A percentile compares a stretch with the other conserved stretches of the same genome.
Evolutionary conservation across 2,329 filamentous ascomycete species (phyloP).

Genomic region (Fusarium tanahbumbuense): DNA sequence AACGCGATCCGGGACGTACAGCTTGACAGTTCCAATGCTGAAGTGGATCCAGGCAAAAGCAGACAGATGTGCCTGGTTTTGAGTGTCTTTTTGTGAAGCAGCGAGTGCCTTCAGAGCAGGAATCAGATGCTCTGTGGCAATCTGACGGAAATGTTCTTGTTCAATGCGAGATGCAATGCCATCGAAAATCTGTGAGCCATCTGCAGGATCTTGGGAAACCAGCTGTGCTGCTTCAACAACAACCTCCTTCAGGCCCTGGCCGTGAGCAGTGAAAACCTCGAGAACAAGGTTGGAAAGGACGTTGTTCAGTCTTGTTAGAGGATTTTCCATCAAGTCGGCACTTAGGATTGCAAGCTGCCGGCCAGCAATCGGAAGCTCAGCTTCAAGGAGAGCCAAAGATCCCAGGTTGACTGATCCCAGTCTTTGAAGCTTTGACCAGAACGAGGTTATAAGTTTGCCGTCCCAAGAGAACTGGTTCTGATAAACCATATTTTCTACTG

Average conservation of each 20-base stretch:
- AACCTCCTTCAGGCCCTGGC: constrained; percentile 47
- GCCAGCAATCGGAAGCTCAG: constrained; percentile 71
- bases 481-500: constrained; percentile 60
- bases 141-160: constrained; percentile 52
- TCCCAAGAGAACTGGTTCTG: constrained; percentile 55
- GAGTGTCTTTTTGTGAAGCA: constrained; percentile 33
- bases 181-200: constrained; percentile 32
- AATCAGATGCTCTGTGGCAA: constrained; percentile 58
- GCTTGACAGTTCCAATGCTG: constrained; percentile 76
- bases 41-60: constrained; percentile 79
- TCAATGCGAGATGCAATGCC: constrained; percentile 45
- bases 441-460: constrained; percentile 55
- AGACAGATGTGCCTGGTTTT: constrained; percentile 48
- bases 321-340: constrained; percentile 61
- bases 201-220: constrained; percentile 20
- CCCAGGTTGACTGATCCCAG: constrained; percentile 66
- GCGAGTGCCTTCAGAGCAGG: constrained; percentile 60
- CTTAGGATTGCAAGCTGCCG: constrained; percentile 64
- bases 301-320: constrained; percentile 60
- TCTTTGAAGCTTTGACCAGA: constrained; percentile 67
- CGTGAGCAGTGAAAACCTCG: constrained; percentile 56
- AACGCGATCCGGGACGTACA: constrained; percentile 87
- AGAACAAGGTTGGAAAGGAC: constrained; percentile 61
- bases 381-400: constrained; percentile 71
- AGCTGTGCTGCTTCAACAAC: constrained; percentile 45